A percentile compares a stretch with the other conserved stretches of the same genome.
Conservation (phyloP, 345 rosid species). For the Citropsis articulata region DNA sequence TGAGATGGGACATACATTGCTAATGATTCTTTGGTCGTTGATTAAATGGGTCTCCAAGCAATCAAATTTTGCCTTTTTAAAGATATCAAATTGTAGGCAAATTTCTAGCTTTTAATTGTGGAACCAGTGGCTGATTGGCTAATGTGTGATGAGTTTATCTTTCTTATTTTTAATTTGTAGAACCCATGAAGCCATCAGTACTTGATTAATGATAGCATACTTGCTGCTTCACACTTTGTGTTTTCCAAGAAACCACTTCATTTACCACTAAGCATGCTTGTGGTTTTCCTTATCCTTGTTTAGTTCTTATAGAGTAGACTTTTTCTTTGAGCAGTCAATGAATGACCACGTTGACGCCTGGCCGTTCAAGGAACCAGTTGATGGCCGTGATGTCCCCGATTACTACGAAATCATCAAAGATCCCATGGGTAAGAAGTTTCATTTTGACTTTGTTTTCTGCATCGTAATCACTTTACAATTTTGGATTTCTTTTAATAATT, state of each 20-base stretch:
- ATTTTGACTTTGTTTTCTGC: not conserved
- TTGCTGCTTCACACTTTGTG: not conserved
- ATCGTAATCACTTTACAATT: not conserved
- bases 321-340: slow-evolving; percentile 63
- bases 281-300: not conserved
- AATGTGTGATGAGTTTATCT: not conserved
- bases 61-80: not conserved
- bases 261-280: not conserved
- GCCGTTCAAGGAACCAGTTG: slow-evolving; percentile 99
- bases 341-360: slow-evolving; percentile 95
- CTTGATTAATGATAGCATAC: not conserved
- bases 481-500: not conserved
- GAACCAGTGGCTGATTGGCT: not conserved
- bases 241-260: not conserved
- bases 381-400: slow-evolving; percentile 94
- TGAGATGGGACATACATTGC: not conserved
- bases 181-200: not conserved
- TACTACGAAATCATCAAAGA: slow-evolving; percentile 97
- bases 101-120: not conserved
- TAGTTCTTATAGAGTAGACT: slow-evolving; percentile 9
- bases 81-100: not conserved
- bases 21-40: not conserved
- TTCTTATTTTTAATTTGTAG: not conserved
- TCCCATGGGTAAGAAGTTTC: slow-evolving; percentile 74
- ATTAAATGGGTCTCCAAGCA: not conserved